Evolutionary conservation across 306 rosid genomes (phyloP).

Genomic region (Macrotyloma uniflorum): DNA sequence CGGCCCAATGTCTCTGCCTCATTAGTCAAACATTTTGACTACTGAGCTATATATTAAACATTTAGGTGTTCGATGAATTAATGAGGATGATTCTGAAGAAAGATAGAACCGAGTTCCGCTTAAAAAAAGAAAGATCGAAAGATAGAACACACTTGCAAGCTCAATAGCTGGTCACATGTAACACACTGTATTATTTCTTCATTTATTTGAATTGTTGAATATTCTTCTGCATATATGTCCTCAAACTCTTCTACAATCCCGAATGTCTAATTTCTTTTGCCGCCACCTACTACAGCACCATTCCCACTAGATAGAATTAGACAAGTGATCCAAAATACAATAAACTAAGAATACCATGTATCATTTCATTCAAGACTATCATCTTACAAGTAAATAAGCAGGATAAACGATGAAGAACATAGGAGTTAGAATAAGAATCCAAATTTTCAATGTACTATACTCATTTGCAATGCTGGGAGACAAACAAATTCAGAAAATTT

Average conservation of each 20-base stretch:
- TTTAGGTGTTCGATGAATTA: not conserved
- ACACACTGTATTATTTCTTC: not conserved
- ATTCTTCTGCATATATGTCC: not conserved
- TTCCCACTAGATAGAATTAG: not conserved
- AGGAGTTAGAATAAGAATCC: slow-evolving; percentile 1
- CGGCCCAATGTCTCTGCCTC: not conserved
- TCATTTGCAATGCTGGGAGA: not conserved
- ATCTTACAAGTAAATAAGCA: not conserved
- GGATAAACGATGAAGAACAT: not conserved
- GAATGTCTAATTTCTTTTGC: not conserved
- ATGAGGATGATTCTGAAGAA: not conserved
- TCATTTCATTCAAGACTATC: not conserved
- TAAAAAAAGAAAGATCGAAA: not conserved
- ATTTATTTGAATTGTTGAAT: not conserved
- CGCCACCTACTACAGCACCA: not conserved
- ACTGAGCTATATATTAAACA: too few relatives aligned
- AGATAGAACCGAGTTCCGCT: not conserved
- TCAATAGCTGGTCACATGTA: not conserved
- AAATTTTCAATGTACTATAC: not conserved
- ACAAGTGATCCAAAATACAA: slow-evolving; percentile 6
- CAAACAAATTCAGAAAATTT: slow-evolving; percentile 3
- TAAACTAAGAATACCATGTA: slow-evolving; percentile 21
- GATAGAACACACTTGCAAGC: not conserved
- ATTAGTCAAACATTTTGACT: too few relatives aligned
- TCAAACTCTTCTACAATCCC: not conserved